phyloP scores from a whole-genome alignment of 129 eudicot species.

The Lactuca sativa region DNA sequence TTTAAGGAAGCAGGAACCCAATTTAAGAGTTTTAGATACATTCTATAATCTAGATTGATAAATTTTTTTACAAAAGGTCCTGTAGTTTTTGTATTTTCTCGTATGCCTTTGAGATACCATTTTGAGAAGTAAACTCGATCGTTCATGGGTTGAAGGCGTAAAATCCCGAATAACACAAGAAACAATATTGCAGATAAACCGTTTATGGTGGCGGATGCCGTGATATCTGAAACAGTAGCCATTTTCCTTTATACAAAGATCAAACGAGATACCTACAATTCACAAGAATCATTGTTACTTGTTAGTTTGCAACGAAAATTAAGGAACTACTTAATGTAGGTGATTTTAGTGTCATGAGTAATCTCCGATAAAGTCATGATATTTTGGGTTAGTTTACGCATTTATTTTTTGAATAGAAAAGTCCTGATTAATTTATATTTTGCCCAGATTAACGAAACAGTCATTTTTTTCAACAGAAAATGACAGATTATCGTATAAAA shows the following conservation, averaged over 20 bases:
- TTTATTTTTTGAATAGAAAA: too few species aligned
- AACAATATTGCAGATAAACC: constrained; percentile 58
- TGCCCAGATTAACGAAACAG: too few species aligned
- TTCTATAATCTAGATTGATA: constrained; percentile 56
- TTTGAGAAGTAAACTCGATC: constrained; percentile 81
- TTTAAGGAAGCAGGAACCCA: constrained; percentile 83
- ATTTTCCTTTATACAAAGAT: constrained; percentile 17
- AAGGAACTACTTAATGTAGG: neutral
- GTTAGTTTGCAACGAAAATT: neutral
- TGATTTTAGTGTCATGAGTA: neutral
- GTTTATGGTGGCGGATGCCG: constrained; percentile 58
- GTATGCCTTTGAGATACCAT: constrained; percentile 76
- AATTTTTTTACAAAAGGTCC: constrained; percentile 49
- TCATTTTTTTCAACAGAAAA: too few species aligned
- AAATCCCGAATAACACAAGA: constrained; percentile 66
- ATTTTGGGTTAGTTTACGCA: too few species aligned
- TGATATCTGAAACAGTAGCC: constrained; percentile 66
- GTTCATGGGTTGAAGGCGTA: constrained; percentile 74
- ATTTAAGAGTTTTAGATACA: constrained; percentile 54
- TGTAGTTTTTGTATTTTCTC: constrained; percentile 50
- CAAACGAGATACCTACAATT: neutral
- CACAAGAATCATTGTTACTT: neutral
- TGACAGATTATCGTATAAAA: too few species aligned
- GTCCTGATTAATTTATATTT: too few species aligned
- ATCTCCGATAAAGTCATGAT: too few species aligned